Base-by-base conservation (phyloP, 148 eudicot genomes). In the Arbutus unedo region DNA sequence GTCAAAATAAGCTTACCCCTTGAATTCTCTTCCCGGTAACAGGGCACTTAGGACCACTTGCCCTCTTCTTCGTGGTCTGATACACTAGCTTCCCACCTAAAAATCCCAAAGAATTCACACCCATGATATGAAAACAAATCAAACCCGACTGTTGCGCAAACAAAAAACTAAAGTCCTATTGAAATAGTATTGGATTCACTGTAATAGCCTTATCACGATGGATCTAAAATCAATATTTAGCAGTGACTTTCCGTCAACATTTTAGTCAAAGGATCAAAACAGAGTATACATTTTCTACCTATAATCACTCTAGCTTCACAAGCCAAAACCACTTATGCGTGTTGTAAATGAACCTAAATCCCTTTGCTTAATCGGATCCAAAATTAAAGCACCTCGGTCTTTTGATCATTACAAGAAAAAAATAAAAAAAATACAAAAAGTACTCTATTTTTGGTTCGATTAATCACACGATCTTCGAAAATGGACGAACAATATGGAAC, bases 1-100 rank as follows among this genome's bases (percentile, higher is more conserved):
- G n/a, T 73, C 38, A n/a, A 48, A 48, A 68, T n/a, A 2, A 62
- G 59, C 91, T 85, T 90, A 91, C 96, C 89, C 96, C 96, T 88
- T 91, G 96, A 67, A 93, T 93, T 85, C 96, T 90, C 87, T 91
- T 93, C 72, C 96, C 94, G 50, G 96, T 93, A 8, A 93, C 93
- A 76, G 94, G 94, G 80, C 96, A 93, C 70, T 93, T 93, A 0
- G 96, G 96, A 48, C 96, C 96, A 74, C 88, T 93, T 23, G 96
- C 96, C 88, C 92, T 91, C 93, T 93, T 93, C 91, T 93, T 93
- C 3, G 94, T 91, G 45, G 84, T 90, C 90, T 93, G 96, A 83
- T 90, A 91, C 54, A 91, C 92, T 23, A 90, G 80, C 83, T 80
- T 88, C 19, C 96, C 94, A 68, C 94, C 93, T 91, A 68, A 5